Evolutionary conservation across 257 asterid genomes (phyloP).

Genomic region (Lithospermum erythrorhizon): DNA sequence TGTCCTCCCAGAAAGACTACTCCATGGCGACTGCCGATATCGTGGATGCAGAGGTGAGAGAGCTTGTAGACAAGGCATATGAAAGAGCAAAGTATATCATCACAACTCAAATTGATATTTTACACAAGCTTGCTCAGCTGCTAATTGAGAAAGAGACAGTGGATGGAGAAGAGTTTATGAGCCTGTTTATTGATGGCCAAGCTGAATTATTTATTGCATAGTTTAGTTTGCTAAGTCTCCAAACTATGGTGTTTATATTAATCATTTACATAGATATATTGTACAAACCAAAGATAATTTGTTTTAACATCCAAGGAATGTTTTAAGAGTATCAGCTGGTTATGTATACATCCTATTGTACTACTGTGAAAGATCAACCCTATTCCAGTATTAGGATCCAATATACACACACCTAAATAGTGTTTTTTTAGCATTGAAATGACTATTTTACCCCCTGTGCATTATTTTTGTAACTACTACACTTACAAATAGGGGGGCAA

Average conservation of each 20-base stretch:
- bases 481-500: no score
- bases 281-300: constrained; percentile 21
- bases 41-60: constrained; percentile 85
- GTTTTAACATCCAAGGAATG: constrained; percentile 6
- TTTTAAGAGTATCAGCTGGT: not conserved
- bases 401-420: no score
- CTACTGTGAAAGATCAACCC: no score
- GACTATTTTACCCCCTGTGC: no score
- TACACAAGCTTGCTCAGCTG: constrained; percentile 85
- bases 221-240: constrained; percentile 7
- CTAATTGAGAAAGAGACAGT: constrained; percentile 87
- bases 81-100: constrained; percentile 54
- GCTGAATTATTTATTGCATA: constrained; percentile 66
- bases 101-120: constrained; percentile 62
- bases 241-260: constrained; percentile 16
- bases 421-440: no score
- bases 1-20: constrained; percentile 66
- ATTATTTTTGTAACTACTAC: no score
- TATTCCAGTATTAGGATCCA: no score
- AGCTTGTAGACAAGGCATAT: constrained; percentile 74
- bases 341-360: no score
- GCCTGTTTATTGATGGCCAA: constrained; percentile 90
- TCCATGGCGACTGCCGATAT: constrained; percentile 97
- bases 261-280: constrained; percentile 1
- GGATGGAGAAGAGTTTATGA: constrained; percentile 98